Percentiles rank a stretch among this genome's conserved stretches.
Conservation (phyloP, 2,329 filamentous ascomycete species). For the Pseudogymnoascus sp. region DNA sequence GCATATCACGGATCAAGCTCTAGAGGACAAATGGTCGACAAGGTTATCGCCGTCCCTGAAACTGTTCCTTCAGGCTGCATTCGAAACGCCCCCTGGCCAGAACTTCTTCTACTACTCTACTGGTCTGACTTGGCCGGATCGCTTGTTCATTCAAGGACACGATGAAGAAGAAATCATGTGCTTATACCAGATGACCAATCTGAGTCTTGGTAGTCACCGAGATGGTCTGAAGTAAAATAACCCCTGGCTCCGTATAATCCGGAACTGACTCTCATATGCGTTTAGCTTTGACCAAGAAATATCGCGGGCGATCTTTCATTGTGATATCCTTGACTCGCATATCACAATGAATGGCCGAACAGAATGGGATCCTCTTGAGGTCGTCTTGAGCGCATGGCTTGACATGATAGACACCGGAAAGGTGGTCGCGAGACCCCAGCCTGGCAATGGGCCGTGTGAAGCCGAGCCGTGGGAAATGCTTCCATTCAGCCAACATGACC, state of each 20-base stretch:
- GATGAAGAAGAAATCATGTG: constrained; percentile 12
- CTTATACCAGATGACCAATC: constrained; percentile 14
- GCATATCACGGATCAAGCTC: constrained; percentile 12
- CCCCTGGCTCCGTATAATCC: too few relatives aligned
- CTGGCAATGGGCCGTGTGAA: not conserved
- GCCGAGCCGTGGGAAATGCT: constrained; percentile 17
- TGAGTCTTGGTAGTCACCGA: constrained; percentile 13
- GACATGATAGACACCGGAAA: constrained; percentile 18
- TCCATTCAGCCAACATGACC: constrained; percentile 15
- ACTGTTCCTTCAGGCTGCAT: constrained; percentile 16
- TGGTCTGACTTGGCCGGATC: constrained; percentile 11
- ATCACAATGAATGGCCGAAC: constrained; percentile 15
- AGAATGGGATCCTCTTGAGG: constrained; percentile 20
- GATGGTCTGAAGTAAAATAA: constrained; percentile 12
- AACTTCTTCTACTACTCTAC: constrained; percentile 19
- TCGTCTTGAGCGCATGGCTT: constrained; percentile 18
- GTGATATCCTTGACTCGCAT: constrained; percentile 4
- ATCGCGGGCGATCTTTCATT: constrained; percentile 16
- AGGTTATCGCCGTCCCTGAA: constrained; percentile 16
- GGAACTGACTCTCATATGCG: too few relatives aligned
- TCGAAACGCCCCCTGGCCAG: constrained; percentile 11
- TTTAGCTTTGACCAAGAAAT: constrained; percentile 13
- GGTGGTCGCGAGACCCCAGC: constrained; percentile 11
- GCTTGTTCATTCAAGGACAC: constrained; percentile 5
- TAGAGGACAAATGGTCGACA: constrained; percentile 14